Conservation (phyloP, 2,329 filamentous ascomycete genomes). For the Pseudocercospora vitis region DNA sequence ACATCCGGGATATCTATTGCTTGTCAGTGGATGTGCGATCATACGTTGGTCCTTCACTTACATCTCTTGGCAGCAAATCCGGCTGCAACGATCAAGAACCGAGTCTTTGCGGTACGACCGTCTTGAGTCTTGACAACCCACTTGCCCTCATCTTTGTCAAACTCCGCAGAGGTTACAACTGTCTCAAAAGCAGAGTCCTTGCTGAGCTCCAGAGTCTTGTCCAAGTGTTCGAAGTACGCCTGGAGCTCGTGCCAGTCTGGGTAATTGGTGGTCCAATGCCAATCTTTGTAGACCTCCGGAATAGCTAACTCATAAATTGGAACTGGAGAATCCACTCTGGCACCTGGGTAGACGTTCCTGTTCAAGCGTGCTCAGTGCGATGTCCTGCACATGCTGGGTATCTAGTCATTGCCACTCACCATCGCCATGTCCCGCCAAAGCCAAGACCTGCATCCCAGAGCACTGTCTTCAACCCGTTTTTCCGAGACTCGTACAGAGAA, state of each 20-base stretch:
- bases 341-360: conserved; percentile 40
- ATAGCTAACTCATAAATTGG: conserved; percentile 38
- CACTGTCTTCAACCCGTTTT: conserved; percentile 33
- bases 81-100: conserved; percentile 55
- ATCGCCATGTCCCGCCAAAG: conserved; percentile 40
- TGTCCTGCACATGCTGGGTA: too few species aligned
- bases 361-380: not conserved
- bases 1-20: conserved; percentile 56
- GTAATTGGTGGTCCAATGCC: conserved; percentile 52
- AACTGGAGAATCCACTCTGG: conserved; percentile 45
- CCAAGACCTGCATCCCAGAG: conserved; percentile 37
- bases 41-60: conserved; percentile 3
- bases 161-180: conserved; percentile 54
- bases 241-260: conserved; percentile 49
- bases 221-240: conserved; percentile 61
- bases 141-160: conserved; percentile 48
- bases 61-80: conserved; percentile 61
- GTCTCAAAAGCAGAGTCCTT: conserved; percentile 60
- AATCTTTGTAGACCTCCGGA: conserved; percentile 53
- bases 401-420: conserved; percentile 11
- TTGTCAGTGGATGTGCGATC: conserved; percentile 1
- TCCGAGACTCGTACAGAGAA: conserved; percentile 43
- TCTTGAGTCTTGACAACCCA: conserved; percentile 56
- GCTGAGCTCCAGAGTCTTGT: conserved; percentile 55
- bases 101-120: conserved; percentile 52